Evolutionary conservation across 2,329 filamentous ascomycete genomes (phyloP).

Genomic region (Aspergillus chevalieri): DNA sequence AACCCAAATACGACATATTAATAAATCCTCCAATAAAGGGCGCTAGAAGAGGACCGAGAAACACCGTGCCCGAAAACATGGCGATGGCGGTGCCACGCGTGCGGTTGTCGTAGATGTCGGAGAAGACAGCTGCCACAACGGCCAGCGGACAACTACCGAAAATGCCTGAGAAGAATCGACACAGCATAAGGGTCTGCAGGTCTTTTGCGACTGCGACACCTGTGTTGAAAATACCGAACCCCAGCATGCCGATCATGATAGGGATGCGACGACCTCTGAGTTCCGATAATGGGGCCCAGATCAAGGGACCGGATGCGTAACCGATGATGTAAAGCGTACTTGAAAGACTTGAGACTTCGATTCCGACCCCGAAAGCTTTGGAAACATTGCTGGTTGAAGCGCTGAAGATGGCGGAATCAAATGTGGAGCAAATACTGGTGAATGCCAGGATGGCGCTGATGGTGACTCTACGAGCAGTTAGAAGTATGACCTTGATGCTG

Average conservation of each 20-base stretch:
- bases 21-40: constrained; percentile 48
- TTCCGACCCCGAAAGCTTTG: constrained; percentile 36
- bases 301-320: constrained; percentile 53
- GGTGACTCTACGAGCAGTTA: constrained; percentile 25
- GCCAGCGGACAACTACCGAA: constrained; percentile 39
- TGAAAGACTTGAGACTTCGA: constrained; percentile 37
- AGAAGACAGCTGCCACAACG: constrained; percentile 38
- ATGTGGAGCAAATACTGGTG: constrained; percentile 35
- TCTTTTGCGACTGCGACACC: constrained; percentile 37
- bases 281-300: constrained; percentile 59
- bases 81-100: constrained; percentile 37
- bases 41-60: constrained; percentile 42
- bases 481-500: background rate
- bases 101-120: constrained; percentile 45
- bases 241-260: constrained; percentile 37
- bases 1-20: constrained; percentile 39
- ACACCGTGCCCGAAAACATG: constrained; percentile 43
- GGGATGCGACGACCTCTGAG: constrained; percentile 52
- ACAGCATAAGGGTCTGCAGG: constrained; percentile 35
- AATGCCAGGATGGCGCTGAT: constrained; percentile 12
- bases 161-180: constrained; percentile 42
- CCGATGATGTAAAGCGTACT: constrained; percentile 44
- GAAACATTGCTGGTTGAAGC: constrained; percentile 53
- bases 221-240: constrained; percentile 40
- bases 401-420: constrained; percentile 58